Base-by-base conservation (phyloP, 495 filamentous ascomycete species). In the Cenococcum geophilum region DNA sequence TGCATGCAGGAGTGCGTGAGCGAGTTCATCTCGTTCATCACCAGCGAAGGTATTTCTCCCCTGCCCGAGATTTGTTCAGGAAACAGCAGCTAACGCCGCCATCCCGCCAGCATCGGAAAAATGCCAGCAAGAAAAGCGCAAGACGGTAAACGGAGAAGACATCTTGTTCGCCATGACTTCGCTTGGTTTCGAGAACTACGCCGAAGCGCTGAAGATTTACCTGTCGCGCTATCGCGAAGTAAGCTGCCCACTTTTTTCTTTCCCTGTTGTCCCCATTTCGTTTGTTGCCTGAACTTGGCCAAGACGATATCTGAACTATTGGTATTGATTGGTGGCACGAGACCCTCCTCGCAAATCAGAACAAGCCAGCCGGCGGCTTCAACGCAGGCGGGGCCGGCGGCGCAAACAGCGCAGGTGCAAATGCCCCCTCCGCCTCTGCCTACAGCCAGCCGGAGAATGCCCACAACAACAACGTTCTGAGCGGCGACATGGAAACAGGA, bases 21-120 rank as follows among this genome's bases (percentile, higher is more conserved):
- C 86, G 93, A 98, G 81, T 98, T 97, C 76, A 98, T 98, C 79
- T 97, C 92, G 18, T 98, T 98, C 79, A 98, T 98, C 75, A 98
- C 93, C 27, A 97, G 92, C 74, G 93, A 98, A 82, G 93, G 93
- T 95, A 71, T 57, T 80, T 64, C 51, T 64, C 57, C 48, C 57
- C 63, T 53, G 52, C 21, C 27, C 27, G n/a, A n/a, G n/a, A n/a
- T n/a, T n/a, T n/a, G n/a, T n/a, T n/a, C n/a, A n/a, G n/a, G n/a
- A n/a, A n/a, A n/a, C n/a, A n/a, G n/a, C 61, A 34, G 47, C 58
- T 52, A 40, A 62, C 62, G 49, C 62, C 42, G 43, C 51, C 14
- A 21, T 12, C 10, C 23, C 6, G 27, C 0, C 71, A 98, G 93
- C 95, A 11, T 97, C 93, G 59, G 93, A 98, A 75, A 98, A 98